Percentiles rank a stretch among this genome's conserved stretches.
phyloP scores from a whole-genome alignment of 768 basidiomycete species.

The Chalciporus piperatus region DNA sequence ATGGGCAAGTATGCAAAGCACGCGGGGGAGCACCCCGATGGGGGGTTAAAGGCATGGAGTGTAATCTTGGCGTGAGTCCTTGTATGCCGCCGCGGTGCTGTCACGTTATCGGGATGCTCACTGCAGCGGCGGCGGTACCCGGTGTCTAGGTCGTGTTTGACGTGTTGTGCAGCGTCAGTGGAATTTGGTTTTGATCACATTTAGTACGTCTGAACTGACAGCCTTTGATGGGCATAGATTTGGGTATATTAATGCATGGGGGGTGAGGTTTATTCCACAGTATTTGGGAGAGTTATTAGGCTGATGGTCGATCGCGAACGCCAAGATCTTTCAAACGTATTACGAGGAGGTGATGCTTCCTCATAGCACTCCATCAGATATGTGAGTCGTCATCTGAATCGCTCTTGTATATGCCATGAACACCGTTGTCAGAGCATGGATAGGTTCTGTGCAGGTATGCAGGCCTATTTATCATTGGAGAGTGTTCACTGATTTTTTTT shows the following conservation, averaged over 20 bases:
- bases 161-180: conserved; percentile 41
- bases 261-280: conserved; percentile 45
- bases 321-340: conserved; percentile 69
- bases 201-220: background rate
- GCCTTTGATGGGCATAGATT: conserved; percentile 36
- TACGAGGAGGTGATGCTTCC: conserved; percentile 55
- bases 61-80: conserved; percentile 28
- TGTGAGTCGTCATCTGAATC: conserved; percentile 39
- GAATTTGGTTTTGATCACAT: background rate
- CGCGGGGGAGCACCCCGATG: conserved; percentile 25
- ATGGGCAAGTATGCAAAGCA: conserved; percentile 18
- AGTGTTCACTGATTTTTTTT: background rate
- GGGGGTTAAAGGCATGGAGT: conserved; percentile 30
- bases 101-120: conserved; percentile 2
- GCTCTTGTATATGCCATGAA: background rate
- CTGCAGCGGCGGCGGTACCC: background rate
- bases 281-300: background rate
- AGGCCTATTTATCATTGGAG: background rate
- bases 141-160: conserved; percentile 16
- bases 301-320: background rate
- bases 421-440: conserved; percentile 60
- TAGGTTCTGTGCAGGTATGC: conserved; percentile 68
- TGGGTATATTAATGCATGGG: conserved; percentile 75
- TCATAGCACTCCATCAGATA: conserved; percentile 53
- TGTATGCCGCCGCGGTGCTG: too few species aligned